A percentile compares a stretch with the other conserved stretches of the same genome.
Conservation (phyloP, 2,329 filamentous ascomycete genomes). For the Penicillium janthinellum region DNA sequence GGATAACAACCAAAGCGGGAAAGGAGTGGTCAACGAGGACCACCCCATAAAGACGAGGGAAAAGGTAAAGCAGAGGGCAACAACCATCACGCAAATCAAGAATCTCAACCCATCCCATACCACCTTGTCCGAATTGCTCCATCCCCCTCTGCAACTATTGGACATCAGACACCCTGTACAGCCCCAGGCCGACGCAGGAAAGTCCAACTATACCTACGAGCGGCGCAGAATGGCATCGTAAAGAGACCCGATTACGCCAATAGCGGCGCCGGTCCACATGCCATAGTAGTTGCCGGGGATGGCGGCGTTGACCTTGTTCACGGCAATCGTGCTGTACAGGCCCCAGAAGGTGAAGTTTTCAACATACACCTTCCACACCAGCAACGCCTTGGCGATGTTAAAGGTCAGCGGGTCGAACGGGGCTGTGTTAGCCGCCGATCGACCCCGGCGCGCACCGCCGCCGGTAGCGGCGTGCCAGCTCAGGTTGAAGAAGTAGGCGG, state of each 20-base stretch:
- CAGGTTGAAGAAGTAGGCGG: conserved; percentile 90
- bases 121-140: not conserved
- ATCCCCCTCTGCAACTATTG: conserved; percentile 3
- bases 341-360: conserved; percentile 46
- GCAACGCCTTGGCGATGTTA: conserved; percentile 81
- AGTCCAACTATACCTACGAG: conserved; percentile 25
- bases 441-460: conserved; percentile 28
- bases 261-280: conserved; percentile 44
- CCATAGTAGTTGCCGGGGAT: conserved; percentile 44
- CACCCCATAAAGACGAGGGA: not conserved
- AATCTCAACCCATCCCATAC: conserved; percentile 4
- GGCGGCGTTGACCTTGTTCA: conserved; percentile 41
- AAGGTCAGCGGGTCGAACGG: conserved; percentile 82
- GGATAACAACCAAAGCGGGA: conserved; percentile 13
- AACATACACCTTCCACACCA: conserved; percentile 78
- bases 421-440: conserved; percentile 27
- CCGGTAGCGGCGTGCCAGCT: conserved; percentile 54
- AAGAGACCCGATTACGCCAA: conserved; percentile 46
- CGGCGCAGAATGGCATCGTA: conserved; percentile 51
- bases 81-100: not conserved
- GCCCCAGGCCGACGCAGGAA: conserved; percentile 9
- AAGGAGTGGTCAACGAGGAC: not conserved
- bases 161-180: conserved; percentile 22
- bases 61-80: not conserved
- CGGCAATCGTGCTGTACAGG: conserved; percentile 38